Evolutionary conservation across 2,329 filamentous ascomycete species (phyloP).

Genomic region (Gyromitra esculenta): DNA sequence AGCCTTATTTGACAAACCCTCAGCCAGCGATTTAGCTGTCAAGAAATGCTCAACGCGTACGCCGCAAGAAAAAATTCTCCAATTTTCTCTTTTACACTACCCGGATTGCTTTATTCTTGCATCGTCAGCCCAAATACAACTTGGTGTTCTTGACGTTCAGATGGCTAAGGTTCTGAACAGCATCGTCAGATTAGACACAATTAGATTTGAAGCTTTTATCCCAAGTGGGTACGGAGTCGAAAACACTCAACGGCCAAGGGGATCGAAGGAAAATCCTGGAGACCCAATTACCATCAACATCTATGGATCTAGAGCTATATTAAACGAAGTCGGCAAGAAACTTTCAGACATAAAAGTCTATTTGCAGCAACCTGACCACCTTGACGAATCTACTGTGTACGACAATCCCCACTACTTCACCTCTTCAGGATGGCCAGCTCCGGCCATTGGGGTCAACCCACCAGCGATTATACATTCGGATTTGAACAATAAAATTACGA

Average conservation of each 20-base stretch:
- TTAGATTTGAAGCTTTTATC: slow-evolving; percentile 1
- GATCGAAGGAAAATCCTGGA: neutral
- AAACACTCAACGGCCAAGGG: neutral
- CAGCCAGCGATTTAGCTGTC: neutral
- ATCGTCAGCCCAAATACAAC: neutral
- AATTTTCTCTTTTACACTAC: neutral
- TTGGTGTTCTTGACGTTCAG: slow-evolving; percentile 13
- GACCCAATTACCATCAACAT: slow-evolving; percentile 16
- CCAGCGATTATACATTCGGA: neutral
- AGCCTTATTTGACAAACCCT: neutral
- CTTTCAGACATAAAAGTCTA: slow-evolving; percentile 12
- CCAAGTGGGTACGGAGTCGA: neutral
- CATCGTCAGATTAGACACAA: neutral
- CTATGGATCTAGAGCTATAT: neutral
- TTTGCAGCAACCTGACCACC: slow-evolving; percentile 12
- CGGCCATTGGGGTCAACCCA: neutral
- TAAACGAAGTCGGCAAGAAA: neutral
- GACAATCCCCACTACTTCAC: slow-evolving; percentile 17
- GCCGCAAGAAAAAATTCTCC: neutral
- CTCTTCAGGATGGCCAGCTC: neutral
- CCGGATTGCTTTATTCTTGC: neutral
- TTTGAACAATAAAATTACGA: neutral
- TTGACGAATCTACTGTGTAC: neutral
- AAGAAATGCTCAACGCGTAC: neutral
- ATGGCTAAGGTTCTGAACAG: neutral